A percentile compares a stretch with the other conserved stretches of the same genome.
Conservation (phyloP, 225 moss, liverwort and hornwort genomes). For the Climacium dendroides region DNA sequence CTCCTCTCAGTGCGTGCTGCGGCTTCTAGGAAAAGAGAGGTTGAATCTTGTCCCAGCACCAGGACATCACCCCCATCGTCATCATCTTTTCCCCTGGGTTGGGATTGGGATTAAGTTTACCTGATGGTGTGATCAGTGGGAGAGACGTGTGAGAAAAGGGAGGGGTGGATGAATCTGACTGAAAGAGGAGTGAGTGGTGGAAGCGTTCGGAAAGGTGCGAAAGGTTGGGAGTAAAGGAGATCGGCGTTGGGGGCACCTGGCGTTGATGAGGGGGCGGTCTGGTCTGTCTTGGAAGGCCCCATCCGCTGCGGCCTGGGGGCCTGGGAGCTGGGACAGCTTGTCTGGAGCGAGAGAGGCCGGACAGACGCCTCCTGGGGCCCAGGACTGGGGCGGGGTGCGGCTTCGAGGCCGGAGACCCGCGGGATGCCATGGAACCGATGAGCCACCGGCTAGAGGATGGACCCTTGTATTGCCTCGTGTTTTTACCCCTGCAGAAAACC, state of each 20-base stretch:
- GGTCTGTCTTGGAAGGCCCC: background rate
- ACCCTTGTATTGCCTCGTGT: too few species aligned
- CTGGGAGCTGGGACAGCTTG: background rate
- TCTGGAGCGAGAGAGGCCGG: background rate
- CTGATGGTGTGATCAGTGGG: background rate
- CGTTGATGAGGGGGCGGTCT: background rate
- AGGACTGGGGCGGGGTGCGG: background rate
- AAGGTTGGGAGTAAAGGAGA: background rate
- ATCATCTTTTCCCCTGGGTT: background rate
- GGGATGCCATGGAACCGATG: too few species aligned
- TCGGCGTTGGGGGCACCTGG: constrained; percentile 3
- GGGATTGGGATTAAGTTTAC: background rate
- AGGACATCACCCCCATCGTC: background rate
- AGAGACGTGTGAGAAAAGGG: background rate
- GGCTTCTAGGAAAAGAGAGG: background rate
- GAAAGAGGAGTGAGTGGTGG: background rate
- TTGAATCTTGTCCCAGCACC: background rate
- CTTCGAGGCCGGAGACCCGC: background rate
- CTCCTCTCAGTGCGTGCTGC: background rate
- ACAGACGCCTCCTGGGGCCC: background rate
- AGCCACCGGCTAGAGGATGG: too few species aligned
- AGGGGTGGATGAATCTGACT: background rate
- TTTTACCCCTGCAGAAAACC: too few species aligned
- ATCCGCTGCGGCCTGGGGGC: background rate
- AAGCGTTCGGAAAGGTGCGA: background rate